A percentile compares a stretch with the other conserved stretches of the same genome.
Evolutionary conservation across 176 grass and related monocot species (phyloP).

Genomic region (Tillandsia fasciculata): DNA sequence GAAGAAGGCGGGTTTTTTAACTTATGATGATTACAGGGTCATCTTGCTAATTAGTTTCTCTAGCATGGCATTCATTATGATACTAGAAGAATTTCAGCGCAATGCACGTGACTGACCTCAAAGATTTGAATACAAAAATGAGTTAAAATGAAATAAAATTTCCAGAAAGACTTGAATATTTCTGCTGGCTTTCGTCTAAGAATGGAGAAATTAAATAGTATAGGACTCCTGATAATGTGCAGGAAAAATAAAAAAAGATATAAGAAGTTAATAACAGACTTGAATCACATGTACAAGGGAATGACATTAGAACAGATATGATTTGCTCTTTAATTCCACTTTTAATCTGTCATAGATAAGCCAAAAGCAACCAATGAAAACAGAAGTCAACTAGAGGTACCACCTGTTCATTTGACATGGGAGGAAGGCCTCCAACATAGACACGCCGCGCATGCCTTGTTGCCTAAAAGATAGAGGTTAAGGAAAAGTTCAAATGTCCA

Average conservation of each 20-base stretch:
- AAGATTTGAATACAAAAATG: too few relatives aligned
- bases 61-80: background rate
- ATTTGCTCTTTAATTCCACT: too few relatives aligned
- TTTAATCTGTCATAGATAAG: background rate
- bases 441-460: slow-evolving; percentile 26
- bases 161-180: too few relatives aligned
- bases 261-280: too few relatives aligned
- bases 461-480: slow-evolving; percentile 9
- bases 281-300: too few relatives aligned
- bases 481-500: background rate
- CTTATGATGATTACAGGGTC: background rate
- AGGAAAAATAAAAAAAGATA: too few relatives aligned
- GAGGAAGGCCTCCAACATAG: slow-evolving; percentile 30
- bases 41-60: background rate
- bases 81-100: background rate
- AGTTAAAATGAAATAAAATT: too few relatives aligned
- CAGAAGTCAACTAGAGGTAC: background rate
- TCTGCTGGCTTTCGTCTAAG: too few relatives aligned
- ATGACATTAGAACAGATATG: too few relatives aligned
- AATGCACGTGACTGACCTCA: too few relatives aligned
- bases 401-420: slow-evolving; percentile 31
- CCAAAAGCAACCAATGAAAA: background rate
- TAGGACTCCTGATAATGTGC: too few relatives aligned
- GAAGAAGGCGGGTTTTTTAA: background rate
- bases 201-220: too few relatives aligned